Evolutionary conservation across 371 early-diverging fungal species (phyloP), one percentile per base, ranked within the genome.

Genomic region (Mucor lusitanicus): DNA sequence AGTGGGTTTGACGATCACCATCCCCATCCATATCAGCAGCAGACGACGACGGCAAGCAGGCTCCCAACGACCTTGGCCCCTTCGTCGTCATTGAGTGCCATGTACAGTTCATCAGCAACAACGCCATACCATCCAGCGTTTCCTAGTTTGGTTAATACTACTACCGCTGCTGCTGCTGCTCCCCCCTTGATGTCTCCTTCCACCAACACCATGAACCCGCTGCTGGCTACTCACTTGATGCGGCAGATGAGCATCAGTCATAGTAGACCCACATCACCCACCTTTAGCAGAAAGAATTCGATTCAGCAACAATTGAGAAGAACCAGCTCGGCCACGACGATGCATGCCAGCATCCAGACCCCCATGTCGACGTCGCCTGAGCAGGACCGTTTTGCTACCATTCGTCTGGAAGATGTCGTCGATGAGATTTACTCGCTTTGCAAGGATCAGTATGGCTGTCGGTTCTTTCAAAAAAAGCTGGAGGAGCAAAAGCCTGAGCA

Each of bases 371-470:
- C 61, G n/a, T 19, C 60, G 32, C 64, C 65, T 59, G 68, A 80
- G 46, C 74, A 76, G 62, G 90, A 88, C 64, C 83, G 88, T 13
- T 94, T 88, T 73, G 77, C 88, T 28, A 83, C 85, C 11, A 81
- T 86, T 6, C 55, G 74, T 19, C 75, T 95, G 13, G 91, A 92
- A 46, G 90, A 91, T 33, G 76, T 93, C 19, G 77, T 87, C 2
- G 92, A 91, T 55, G 84, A 92, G 25, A 88, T 95, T 7, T 90
- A 89, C 61, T 72, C 85, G 2, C 77, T 95, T n/a, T 91, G 92
- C 83, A 94, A 92, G 76, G 96, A 96, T 72, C 96, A 96, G 71
- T 86, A 94, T 65, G 96, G 96, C 2, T 96, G 96, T 77, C 84
- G 96, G 25, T 96, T 86, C 69, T 76, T 96, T 59, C 96, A 96